Base-by-base conservation (phyloP, 2,329 filamentous ascomycete species). In the Elsinoe perseae region DNA sequence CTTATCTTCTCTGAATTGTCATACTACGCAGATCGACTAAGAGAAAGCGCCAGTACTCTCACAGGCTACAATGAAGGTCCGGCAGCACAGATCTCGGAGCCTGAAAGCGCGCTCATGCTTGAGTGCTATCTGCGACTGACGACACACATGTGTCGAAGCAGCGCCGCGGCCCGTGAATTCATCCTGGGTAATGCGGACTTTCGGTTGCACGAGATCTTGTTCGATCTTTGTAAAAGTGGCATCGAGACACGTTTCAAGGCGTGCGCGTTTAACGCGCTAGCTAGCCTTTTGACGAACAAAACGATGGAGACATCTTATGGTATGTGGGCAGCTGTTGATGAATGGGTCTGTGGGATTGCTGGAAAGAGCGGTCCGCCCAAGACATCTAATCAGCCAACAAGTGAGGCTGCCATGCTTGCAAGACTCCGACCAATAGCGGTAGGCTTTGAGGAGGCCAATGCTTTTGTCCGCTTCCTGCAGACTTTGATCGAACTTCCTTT, bases 81-180 rank as follows among this genome's bases (percentile, higher is more conserved):
- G 3, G 64, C 62, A 21, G 57, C 57, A 21, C 59, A 64, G 14
- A 83, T 89, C 59, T 90, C 95, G 25, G 92, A 96, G 67, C 88
- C 90, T 3, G 95, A 98, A 69, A 95, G 89, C 38, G 85, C 86
- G n/a, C 87, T 95, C 72, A 96, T 98, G 89, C 78, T 98, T 25
- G 90, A 96, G 67, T 92, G 89, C 63, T 97, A 97, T 68, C 77
- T 98, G 54, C 84, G 92, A 27, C 79, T 98, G 4, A 87, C 95
- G 64, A 83, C 89, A 2, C 89, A 95, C 69, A 76, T 98, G 8
- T 85, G 86, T 60, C 78, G 80, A 20, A 83, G 92, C 66, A 95
- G 89, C 65, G 76, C 80, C 58, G 75, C 77, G 18, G 86, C 89
- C 1, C 81, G 92, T 50, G 73, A 80, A 30, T 95, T 86, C 76